These are phyloP conservation scores for Fremontodendron californicum DNA, from an alignment of 345 rosid genomes.

Conservation along the genomic window DNA sequence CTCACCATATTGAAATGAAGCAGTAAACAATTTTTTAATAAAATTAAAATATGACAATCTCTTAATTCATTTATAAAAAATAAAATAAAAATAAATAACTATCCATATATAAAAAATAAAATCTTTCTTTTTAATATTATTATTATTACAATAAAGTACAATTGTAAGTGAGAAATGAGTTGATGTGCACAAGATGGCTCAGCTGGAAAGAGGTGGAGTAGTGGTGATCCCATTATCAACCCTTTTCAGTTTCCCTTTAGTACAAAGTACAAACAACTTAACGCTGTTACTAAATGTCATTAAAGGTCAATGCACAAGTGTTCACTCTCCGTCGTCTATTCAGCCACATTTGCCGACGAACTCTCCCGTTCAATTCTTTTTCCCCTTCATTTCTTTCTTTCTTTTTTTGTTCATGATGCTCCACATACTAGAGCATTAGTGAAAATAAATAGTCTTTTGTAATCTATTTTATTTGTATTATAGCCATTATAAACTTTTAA, in stretches of 20 bases:
- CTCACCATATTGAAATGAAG: no score
- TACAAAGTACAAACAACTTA: neutral
- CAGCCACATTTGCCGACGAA: neutral
- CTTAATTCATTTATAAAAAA: no score
- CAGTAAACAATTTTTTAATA: no score
- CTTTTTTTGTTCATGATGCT: neutral
- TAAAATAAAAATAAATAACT: no score
- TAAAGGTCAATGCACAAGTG: neutral
- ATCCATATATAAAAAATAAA: no score
- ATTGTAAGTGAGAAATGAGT: slow-evolving; percentile 28
- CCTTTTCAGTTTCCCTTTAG: neutral
- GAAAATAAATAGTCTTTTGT: neutral
- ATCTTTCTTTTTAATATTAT: no score
- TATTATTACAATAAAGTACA: neutral
- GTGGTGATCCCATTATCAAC: slow-evolving; percentile 26
- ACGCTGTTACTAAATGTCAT: no score
- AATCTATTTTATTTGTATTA: no score
- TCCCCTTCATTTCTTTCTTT: no score
- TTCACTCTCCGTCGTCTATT: neutral
- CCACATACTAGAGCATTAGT: no score
- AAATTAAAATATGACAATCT: no score
- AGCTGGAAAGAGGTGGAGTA: slow-evolving; percentile 20
- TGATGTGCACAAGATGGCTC: slow-evolving; percentile 19
- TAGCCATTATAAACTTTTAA: neutral
- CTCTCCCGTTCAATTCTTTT: no score